These are phyloP conservation scores for Radiomyces spectabilis DNA, from an alignment of 192 early-diverging fungal genomes.

Conservation along the genomic window DNA sequence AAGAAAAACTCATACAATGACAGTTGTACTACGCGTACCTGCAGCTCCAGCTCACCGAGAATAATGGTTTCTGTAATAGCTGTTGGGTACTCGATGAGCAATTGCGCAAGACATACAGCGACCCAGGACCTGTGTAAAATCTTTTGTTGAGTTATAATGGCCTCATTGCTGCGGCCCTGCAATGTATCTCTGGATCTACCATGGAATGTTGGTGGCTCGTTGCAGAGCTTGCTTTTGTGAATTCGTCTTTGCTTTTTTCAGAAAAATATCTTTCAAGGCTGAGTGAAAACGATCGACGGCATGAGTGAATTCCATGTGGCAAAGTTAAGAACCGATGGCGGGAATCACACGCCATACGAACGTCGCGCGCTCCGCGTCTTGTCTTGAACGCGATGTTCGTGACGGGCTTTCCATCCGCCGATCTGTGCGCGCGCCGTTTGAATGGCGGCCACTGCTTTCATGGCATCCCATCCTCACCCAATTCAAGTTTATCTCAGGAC, in stretches of 20 bases:
- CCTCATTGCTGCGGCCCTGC: too few relatives aligned
- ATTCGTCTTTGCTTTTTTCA: background rate
- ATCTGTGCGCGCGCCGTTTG: too few relatives aligned
- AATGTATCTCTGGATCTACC: conserved; percentile 1
- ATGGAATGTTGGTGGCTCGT: conserved; percentile 4
- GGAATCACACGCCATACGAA: too few relatives aligned
- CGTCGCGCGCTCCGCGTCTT: too few relatives aligned
- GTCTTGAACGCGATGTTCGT: too few relatives aligned
- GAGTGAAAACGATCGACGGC: background rate
- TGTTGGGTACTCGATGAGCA: conserved; percentile 1
- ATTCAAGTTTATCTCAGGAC: too few relatives aligned
- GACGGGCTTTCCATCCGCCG: too few relatives aligned
- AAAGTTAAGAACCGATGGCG: too few relatives aligned
- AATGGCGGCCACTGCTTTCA: too few relatives aligned
- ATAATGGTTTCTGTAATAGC: background rate
- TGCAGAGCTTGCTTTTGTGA: background rate
- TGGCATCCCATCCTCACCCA: too few relatives aligned
- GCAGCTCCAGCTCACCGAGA: conserved; percentile 1
- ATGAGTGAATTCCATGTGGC: background rate
- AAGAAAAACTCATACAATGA: too few relatives aligned
- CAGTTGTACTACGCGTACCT: too few relatives aligned
- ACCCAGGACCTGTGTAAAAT: conserved; percentile 8
- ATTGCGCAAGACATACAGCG: background rate
- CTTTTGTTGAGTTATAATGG: background rate
- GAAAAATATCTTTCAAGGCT: background rate